Evolutionary conservation across 345 rosid genomes (phyloP), one percentile per base, ranked within the genome.

Genomic region (Camelina sativa): DNA sequence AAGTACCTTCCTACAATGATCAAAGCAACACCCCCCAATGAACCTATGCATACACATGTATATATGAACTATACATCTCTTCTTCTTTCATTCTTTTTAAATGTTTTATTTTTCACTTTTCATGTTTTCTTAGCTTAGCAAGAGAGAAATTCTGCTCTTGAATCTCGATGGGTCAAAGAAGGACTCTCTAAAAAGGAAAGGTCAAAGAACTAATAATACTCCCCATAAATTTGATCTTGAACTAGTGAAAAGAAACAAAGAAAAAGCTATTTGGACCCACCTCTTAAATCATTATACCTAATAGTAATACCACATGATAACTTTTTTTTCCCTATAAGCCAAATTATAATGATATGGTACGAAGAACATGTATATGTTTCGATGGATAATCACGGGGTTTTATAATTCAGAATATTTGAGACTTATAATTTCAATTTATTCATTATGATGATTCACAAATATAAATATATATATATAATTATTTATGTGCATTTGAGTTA

Each of bases 171-270:
- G 77, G 81, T 77, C 81, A 77, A 77, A 77, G 81, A 71, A 77
- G 48, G 48, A 13, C 68, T 71, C 76, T 65, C 80, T 71, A 65
- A 77, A 77, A 65, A 77, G 80, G 80, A 71, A 71, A 77, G 73
- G 80, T 77, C 80, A 77, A 77, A 77, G 80, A 71, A 77, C 76
- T 77, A 77, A 71, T 77, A 71, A 77, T 71, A 77, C 72, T 77
- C 80, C 80, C 80, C 80, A 77, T 71, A 71, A 77, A 71, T 71
- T 76, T 65, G 76, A 77, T 77, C 76, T 77, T 71, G 80, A 77
- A 77, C 76, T 48, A 65, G 76, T 28, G 76, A 77, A 77, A 77
- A 77, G 80, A 77, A 72, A 48, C 72, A 77, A 66, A 77, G 76
- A 52, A 77, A 77, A 77, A 77, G 81, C 63, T 72, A 50, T 77